A percentile compares a stretch with the other conserved stretches of the same genome.
Conservation (phyloP, 148 eudicot species). For the Pouteria glomerata region DNA sequence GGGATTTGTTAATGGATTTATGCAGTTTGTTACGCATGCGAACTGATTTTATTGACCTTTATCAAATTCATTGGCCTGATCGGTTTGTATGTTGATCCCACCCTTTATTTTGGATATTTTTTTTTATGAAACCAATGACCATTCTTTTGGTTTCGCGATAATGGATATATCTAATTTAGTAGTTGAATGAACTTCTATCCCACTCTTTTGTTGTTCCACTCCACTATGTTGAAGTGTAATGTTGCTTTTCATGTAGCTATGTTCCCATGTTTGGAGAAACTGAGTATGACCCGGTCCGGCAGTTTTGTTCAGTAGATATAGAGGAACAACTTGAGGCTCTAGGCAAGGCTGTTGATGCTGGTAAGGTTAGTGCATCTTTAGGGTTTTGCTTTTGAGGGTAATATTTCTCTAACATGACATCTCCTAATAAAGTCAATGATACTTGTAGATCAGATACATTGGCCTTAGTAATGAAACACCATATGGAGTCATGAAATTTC, state of each 20-base stretch:
- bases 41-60: slow-evolving; percentile 79
- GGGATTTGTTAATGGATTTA: slow-evolving; percentile 8
- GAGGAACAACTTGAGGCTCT: slow-evolving; percentile 80
- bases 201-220: background rate
- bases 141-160: background rate
- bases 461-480: slow-evolving; percentile 94
- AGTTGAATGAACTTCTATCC: background rate
- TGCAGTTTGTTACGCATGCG: slow-evolving; percentile 64
- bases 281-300: slow-evolving; percentile 56
- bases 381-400: background rate
- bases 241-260: slow-evolving; percentile 49
- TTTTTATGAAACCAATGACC: background rate
- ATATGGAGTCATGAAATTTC: slow-evolving; percentile 87
- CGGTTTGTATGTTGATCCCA: slow-evolving; percentile 67
- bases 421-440: background rate
- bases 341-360: slow-evolving; percentile 66
- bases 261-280: slow-evolving; percentile 97
- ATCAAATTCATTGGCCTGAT: slow-evolving; percentile 96
- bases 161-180: background rate
- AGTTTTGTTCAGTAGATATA: slow-evolving; percentile 44
- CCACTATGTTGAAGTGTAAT: background rate
- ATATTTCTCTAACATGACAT: background rate
- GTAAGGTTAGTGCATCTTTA: slow-evolving; percentile 55
- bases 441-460: slow-evolving; percentile 69
- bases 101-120: background rate